Evolutionary conservation across 2,329 filamentous ascomycete species (phyloP).

Genomic region (Cylindrodendrum hubeiense): DNA sequence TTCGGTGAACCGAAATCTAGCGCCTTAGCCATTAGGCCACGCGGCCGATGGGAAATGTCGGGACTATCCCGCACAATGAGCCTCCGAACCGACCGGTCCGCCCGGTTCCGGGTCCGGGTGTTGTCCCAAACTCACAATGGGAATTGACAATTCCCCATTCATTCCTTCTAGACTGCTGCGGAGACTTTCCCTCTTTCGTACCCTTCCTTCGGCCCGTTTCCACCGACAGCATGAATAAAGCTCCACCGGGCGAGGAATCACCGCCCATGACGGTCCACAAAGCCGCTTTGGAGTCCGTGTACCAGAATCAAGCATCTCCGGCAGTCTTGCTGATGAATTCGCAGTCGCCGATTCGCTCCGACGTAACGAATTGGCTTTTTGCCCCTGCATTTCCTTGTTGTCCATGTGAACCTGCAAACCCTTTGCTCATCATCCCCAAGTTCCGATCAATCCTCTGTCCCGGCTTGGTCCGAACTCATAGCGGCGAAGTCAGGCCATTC

Average conservation of each 20-base stretch:
- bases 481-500: conserved; percentile 38
- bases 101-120: not conserved
- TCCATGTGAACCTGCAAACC: conserved; percentile 7
- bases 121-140: not conserved
- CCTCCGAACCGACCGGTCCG: not conserved
- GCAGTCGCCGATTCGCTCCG: conserved; percentile 25
- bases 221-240: not conserved
- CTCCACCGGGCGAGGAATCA: not conserved
- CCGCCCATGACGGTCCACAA: not conserved
- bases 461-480: conserved; percentile 39
- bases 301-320: conserved; percentile 27
- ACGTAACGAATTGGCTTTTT: not conserved
- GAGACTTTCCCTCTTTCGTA: not conserved
- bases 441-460: conserved; percentile 39
- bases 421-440: not conserved
- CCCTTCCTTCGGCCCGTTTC: not conserved
- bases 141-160: not conserved
- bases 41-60: conserved; percentile 27
- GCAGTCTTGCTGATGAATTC: conserved; percentile 36
- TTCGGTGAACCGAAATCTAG: conserved; percentile 36
- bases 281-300: not conserved
- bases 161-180: not conserved
- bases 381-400: not conserved
- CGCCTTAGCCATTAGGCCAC: conserved; percentile 43
- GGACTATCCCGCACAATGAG: not conserved